phyloP scores from a whole-genome alignment of 257 asterid genomes.

The Rauvolfia tetraphylla region DNA sequence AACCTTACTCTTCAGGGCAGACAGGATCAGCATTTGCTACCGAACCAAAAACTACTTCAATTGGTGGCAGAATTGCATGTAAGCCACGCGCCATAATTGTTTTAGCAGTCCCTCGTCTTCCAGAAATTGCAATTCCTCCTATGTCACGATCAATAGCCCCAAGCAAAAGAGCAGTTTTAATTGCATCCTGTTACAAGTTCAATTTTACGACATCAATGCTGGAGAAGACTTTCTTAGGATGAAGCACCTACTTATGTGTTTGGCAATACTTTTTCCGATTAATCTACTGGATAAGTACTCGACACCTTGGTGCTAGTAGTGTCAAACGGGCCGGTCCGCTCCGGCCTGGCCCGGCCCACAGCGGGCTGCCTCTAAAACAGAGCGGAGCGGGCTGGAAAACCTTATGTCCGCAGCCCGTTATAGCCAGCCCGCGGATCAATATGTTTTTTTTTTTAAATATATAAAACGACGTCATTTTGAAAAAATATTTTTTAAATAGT shows the following conservation, averaged over 20 bases:
- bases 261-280: neutral
- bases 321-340: no score
- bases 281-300: neutral
- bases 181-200: constrained; percentile 64
- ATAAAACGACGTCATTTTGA: no score
- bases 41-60: constrained; percentile 83
- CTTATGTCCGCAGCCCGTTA: no score
- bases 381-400: no score
- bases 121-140: constrained; percentile 97
- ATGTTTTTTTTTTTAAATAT: no score
- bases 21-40: constrained; percentile 78
- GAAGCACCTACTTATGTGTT: neutral
- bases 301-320: no score
- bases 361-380: no score
- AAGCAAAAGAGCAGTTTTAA: constrained; percentile 93
- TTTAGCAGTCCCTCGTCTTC: constrained; percentile 97
- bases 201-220: constrained; percentile 15
- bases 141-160: constrained; percentile 96
- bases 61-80: constrained; percentile 96
- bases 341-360: no score
- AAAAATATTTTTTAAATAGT: no score
- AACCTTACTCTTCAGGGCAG: constrained; percentile 76
- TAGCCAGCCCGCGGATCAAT: no score
- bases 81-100: constrained; percentile 98
- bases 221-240: neutral